phyloP scores from a whole-genome alignment of 2,329 filamentous ascomycete genomes.

The Calonectria honghensis region DNA sequence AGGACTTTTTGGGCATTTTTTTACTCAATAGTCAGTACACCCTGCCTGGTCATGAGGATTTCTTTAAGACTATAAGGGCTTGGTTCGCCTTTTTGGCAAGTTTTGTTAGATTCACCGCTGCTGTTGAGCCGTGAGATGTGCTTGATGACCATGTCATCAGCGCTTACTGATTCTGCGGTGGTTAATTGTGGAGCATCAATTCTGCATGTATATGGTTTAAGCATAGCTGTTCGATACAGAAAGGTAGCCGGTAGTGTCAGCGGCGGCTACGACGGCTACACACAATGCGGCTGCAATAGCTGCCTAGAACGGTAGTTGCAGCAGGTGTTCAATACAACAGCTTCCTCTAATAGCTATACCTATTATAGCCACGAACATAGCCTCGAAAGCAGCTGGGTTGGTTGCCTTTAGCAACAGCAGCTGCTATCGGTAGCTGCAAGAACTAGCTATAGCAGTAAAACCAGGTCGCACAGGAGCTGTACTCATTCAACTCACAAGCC shows the following conservation, averaged over 20 bases:
- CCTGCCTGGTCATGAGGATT: not conserved
- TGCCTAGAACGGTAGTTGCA: too few species aligned
- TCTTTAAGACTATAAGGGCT: not conserved
- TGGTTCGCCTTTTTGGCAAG: not conserved
- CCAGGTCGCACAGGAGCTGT: too few species aligned
- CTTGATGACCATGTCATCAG: constrained; percentile 27
- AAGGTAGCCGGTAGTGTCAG: too few species aligned
- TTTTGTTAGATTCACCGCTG: constrained; percentile 18
- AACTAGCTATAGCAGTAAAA: too few species aligned
- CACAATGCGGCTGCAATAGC: too few species aligned
- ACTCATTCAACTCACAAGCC: too few species aligned
- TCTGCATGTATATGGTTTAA: not conserved
- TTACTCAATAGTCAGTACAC: constrained; percentile 14
- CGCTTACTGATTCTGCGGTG: not conserved
- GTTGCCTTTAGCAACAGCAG: too few species aligned
- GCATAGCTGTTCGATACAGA: not conserved
- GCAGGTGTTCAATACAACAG: too few species aligned
- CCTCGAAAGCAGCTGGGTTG: too few species aligned
- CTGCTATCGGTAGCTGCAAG: too few species aligned
- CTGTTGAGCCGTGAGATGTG: not conserved
- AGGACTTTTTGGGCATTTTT: not conserved
- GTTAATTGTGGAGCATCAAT: not conserved
- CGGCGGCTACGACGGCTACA: too few species aligned
- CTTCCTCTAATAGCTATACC: not conserved
- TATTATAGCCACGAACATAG: too few species aligned